Conservation (phyloP, 805 yeast species). For the Hanseniaspora nectarophila region DNA sequence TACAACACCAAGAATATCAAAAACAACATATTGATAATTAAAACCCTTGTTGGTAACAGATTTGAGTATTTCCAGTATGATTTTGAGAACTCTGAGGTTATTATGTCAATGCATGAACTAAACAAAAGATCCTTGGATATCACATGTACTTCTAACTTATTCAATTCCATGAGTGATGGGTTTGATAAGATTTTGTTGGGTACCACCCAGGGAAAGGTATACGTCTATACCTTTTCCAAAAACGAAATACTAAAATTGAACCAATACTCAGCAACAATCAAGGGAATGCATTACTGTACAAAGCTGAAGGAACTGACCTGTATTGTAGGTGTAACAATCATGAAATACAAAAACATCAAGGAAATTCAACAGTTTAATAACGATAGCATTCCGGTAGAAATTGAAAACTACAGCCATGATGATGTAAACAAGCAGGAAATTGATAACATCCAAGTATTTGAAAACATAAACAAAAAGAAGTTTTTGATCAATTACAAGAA, state of each 20-base stretch:
- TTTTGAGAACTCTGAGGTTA: not conserved
- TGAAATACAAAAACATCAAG: constrained; percentile 18
- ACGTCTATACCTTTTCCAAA: constrained; percentile 11
- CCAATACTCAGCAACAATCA: constrained; percentile 16
- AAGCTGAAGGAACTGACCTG: constrained; percentile 18
- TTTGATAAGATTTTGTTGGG: constrained; percentile 12
- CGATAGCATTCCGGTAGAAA: constrained; percentile 17
- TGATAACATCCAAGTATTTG: constrained; percentile 17
- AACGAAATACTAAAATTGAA: constrained; percentile 6
- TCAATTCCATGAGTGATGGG: not conserved
- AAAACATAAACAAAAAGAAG: constrained; percentile 1
- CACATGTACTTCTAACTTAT: not conserved
- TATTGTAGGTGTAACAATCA: constrained; percentile 17
- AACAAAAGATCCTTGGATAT: constrained; percentile 6
- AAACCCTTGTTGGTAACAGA: not conserved
- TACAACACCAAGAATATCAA: not conserved
- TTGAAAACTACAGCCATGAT: constrained; percentile 21
- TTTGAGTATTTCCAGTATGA: constrained; percentile 1
- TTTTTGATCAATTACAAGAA: constrained; percentile 40
- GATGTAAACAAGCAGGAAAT: constrained; percentile 25
- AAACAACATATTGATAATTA: not conserved
- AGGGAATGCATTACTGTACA: constrained; percentile 23
- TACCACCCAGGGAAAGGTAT: constrained; percentile 18
- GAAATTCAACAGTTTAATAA: constrained; percentile 13
- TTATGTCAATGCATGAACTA: not conserved